Base-by-base conservation (phyloP, 192 early-diverging fungal species). In the Backusella morwellensis region DNA sequence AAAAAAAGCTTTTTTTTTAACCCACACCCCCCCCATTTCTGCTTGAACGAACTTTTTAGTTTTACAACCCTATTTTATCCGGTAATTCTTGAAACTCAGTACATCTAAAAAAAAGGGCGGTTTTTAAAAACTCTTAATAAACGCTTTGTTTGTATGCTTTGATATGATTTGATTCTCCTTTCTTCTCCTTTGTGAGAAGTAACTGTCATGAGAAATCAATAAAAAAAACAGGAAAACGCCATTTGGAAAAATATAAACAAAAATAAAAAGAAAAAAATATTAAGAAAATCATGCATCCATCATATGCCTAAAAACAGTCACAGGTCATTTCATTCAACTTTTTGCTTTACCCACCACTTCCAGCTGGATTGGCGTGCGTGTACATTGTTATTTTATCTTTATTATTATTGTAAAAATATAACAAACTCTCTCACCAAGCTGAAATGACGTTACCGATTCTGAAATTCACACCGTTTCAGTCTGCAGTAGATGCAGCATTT, bases 401-500 rank as follows among this genome's bases (percentile, higher is more conserved):
- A 4, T 26, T 63, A 8, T 54, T 54, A 21, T 54, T 54, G 2
- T 32, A 56, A 9, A 11, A 63, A 63, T 71, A n/a, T 11, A 56
- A 23, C 50, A 11, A 35, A 14, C 42, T 15, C 35, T 42, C 59
- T 44, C 42, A 40, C 17, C 1, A 47, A 17, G 14, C 9, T 23
- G 34, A 21, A 19, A 70, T 75, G 66, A 26, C 26, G 29, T 38
- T 32, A 44, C n/a, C 9, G 44, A 78, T 93, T 41, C 83, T 98
- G 7, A 95, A 94, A 78, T 99, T 97, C 77, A 90, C 94, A 70
- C 85, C 94, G 12, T 95, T 96, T 81, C 83, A 81, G 29, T 96
- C 93, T 29, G 92, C 92, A 5, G 94, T 97, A 3, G 95, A 97
- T 74, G 90, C 95, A 1, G 87, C 95, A 23, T 97, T 99, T 78